A percentile compares a stretch with the other conserved stretches of the same genome.
These are phyloP conservation scores for Letharia lupina DNA, from an alignment of 495 filamentous ascomycete species.

Conservation along the genomic window DNA sequence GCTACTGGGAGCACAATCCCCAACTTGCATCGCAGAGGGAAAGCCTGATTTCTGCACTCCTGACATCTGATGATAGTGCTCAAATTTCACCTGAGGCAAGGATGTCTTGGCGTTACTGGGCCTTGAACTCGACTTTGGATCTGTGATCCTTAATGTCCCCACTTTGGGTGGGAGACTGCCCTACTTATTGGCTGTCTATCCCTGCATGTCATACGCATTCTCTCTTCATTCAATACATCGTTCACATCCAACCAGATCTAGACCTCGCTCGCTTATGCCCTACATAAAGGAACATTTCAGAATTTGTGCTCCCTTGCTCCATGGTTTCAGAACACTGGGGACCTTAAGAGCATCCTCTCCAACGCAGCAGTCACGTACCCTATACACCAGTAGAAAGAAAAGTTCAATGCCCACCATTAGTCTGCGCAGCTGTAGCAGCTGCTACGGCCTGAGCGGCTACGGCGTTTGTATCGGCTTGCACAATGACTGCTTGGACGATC, in stretches of 20 bases:
- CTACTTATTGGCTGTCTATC: not conserved
- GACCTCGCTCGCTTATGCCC: slow-evolving; percentile 1
- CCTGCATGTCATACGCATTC: not conserved
- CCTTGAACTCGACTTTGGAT: not conserved
- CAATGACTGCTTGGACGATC: slow-evolving; percentile 68
- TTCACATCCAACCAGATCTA: not conserved
- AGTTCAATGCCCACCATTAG: slow-evolving; percentile 19
- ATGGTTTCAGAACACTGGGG: not conserved
- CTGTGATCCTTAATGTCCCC: not conserved
- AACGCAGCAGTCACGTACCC: not conserved
- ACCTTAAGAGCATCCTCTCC: not conserved
- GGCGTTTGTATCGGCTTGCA: slow-evolving; percentile 64
- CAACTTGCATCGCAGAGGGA: not conserved
- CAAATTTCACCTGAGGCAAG: not conserved
- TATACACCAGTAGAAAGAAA: not conserved
- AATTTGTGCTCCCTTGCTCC: not conserved
- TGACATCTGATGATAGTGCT: not conserved
- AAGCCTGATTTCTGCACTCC: not conserved
- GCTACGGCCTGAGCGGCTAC: slow-evolving; percentile 24
- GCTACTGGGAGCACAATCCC: not conserved
- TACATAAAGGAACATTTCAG: not conserved
- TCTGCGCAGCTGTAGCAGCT: slow-evolving; percentile 21
- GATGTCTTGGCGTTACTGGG: not conserved
- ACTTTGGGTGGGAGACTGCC: not conserved
- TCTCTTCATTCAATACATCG: not conserved